phyloP scores from a whole-genome alignment of 305 asterid genomes.

The Plantago coronopus region DNA sequence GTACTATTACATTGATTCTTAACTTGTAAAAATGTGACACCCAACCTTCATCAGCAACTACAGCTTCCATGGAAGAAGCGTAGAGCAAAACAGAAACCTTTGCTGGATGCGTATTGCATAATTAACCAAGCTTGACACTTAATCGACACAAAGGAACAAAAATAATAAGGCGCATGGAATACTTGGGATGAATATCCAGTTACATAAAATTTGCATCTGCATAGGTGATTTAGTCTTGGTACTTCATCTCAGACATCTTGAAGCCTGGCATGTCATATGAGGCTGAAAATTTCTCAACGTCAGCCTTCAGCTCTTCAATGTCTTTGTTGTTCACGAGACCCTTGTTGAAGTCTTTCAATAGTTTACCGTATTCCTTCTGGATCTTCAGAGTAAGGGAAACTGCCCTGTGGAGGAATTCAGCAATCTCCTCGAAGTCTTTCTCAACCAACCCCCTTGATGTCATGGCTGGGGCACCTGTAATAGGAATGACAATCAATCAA shows the following conservation, averaged over 20 bases:
- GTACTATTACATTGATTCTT: no score
- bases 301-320: conserved; percentile 45
- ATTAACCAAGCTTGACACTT: neutral
- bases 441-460: conserved; percentile 84
- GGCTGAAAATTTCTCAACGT: conserved; percentile 64
- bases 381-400: conserved; percentile 55
- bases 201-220: neutral
- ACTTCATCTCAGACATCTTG: conserved; percentile 16
- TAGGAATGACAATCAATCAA: neutral
- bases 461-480: conserved; percentile 84
- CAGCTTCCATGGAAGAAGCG: no score
- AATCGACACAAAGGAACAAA: neutral
- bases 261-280: conserved; percentile 79
- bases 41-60: no score
- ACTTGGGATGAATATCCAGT: neutral
- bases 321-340: conserved; percentile 72
- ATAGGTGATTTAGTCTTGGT: conserved; percentile 9
- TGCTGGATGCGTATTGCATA: no score
- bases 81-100: no score
- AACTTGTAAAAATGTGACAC: no score
- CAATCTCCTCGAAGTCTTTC: conserved; percentile 69
- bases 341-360: conserved; percentile 52
- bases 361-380: conserved; percentile 72
- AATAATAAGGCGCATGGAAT: neutral
- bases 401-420: conserved; percentile 71